phyloP scores from a whole-genome alignment of 106 monocot genomes.

The Dendrobium catenatum region DNA sequence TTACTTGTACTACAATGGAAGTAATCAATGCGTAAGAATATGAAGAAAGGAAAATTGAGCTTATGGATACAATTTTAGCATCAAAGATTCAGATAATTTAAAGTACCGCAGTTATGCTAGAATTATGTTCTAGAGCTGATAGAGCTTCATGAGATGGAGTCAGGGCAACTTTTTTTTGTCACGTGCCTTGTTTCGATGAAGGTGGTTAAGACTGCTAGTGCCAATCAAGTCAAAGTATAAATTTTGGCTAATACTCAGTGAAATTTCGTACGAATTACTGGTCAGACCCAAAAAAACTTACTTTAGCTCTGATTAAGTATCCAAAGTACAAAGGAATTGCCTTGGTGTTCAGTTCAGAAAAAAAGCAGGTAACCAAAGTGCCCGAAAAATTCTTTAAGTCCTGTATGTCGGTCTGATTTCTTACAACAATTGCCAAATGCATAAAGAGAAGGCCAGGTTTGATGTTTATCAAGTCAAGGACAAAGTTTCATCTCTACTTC shows the following conservation, averaged over 20 bases:
- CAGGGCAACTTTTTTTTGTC: too few species aligned
- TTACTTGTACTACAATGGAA: not conserved
- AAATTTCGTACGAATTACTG: too few species aligned
- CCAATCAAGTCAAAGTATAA: too few species aligned
- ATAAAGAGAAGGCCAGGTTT: not conserved
- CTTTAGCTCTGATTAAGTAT: not conserved
- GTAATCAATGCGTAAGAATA: not conserved
- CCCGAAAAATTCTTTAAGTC: not conserved
- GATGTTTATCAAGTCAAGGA: not conserved
- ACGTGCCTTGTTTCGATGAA: too few species aligned
- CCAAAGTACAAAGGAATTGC: not conserved
- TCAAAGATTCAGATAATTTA: not conserved
- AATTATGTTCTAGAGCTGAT: too few species aligned
- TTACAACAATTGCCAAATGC: not conserved
- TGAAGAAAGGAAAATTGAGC: not conserved
- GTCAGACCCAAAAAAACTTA: too few species aligned
- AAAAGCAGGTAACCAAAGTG: not conserved
- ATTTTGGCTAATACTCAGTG: too few species aligned
- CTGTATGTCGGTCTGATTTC: not conserved
- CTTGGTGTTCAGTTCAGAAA: not conserved
- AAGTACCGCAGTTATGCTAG: too few species aligned
- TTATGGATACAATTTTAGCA: not conserved
- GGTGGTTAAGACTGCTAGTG: too few species aligned
- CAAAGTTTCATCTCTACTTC: not conserved
- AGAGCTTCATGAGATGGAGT: too few species aligned